A percentile compares a stretch with the other conserved stretches of the same genome.
Evolutionary conservation across 495 filamentous ascomycete species (phyloP).

Genomic region (Venustampulla echinocandica): DNA sequence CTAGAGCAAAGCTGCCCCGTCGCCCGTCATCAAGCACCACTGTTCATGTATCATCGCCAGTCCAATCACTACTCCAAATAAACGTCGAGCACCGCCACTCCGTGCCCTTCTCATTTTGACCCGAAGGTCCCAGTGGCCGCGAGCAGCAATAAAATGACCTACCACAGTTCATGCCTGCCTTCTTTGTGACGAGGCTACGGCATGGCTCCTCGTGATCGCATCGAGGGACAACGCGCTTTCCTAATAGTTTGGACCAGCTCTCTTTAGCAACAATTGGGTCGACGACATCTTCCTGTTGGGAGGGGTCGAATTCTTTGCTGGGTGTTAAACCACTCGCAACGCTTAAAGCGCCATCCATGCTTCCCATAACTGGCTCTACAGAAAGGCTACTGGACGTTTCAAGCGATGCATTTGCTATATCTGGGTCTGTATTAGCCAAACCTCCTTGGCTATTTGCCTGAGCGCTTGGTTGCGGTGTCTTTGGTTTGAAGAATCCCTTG

Average conservation of each 20-base stretch:
- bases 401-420: neutral
- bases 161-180: constrained; percentile 74
- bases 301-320: constrained; percentile 10
- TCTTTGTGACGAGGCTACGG: constrained; percentile 71
- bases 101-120: constrained; percentile 70
- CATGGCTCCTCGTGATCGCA: constrained; percentile 91
- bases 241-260: constrained; percentile 79
- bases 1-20: too few species aligned
- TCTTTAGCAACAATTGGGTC: constrained; percentile 71
- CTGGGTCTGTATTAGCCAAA: neutral
- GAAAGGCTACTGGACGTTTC: neutral
- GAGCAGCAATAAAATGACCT: constrained; percentile 82
- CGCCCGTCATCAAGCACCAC: neutral
- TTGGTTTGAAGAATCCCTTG: constrained; percentile 75
- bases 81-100: constrained; percentile 83
- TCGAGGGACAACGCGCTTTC: constrained; percentile 59
- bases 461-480: constrained; percentile 20
- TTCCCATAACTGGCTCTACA: too few species aligned
- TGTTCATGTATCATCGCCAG: constrained; percentile 4
- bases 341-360: too few species aligned
- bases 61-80: constrained; percentile 53
- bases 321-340: too few species aligned
- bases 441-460: constrained; percentile 10
- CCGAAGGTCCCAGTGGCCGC: constrained; percentile 72
- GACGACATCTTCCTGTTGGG: constrained; percentile 34